Percentiles rank a stretch among this genome's conserved stretches.
These are phyloP conservation scores for Globisporangium cystogenes DNA, from an alignment of 352 stramenopile species.

Conservation along the genomic window DNA sequence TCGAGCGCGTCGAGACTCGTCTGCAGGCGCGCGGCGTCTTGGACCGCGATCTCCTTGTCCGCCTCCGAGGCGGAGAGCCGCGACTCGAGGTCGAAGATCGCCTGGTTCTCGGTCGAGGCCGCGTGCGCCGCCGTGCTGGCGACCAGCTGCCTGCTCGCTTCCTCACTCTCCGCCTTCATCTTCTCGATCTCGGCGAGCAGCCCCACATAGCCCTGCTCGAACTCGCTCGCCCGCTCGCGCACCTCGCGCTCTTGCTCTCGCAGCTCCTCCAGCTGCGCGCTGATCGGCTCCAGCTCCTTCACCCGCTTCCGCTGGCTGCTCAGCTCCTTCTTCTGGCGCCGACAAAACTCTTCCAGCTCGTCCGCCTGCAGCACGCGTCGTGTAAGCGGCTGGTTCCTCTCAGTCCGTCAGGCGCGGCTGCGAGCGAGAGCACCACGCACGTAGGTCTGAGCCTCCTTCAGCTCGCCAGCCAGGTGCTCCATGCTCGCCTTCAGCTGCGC, in stretches of 20 bases:
- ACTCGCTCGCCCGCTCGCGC: slow-evolving; percentile 41
- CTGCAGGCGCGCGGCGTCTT: slow-evolving; percentile 54
- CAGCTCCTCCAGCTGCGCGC: slow-evolving; percentile 29
- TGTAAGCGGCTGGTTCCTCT: no score
- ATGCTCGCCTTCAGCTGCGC: slow-evolving; percentile 28
- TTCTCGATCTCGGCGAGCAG: slow-evolving; percentile 48
- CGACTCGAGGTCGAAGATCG: slow-evolving; percentile 60
- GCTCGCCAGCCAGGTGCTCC: slow-evolving; percentile 36
- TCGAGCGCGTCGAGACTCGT: slow-evolving; percentile 49
- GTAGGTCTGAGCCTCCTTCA: slow-evolving; percentile 48
- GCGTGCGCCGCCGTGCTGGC: slow-evolving; percentile 41
- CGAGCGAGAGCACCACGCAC: slow-evolving; percentile 18
- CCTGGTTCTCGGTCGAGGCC: slow-evolving; percentile 44
- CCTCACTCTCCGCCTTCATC: slow-evolving; percentile 34
- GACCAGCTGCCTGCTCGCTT: slow-evolving; percentile 44
- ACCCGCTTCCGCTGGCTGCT: slow-evolving; percentile 16
- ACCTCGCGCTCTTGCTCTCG: slow-evolving; percentile 32
- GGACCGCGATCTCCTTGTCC: slow-evolving; percentile 49
- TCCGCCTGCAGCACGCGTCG: slow-evolving; percentile 21
- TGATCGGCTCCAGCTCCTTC: slow-evolving; percentile 21
- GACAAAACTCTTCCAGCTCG: slow-evolving; percentile 29
- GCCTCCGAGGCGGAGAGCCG: slow-evolving; percentile 44
- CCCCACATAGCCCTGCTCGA: slow-evolving; percentile 62
- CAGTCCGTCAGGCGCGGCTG: no score
- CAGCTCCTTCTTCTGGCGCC: slow-evolving; percentile 21